Conservation (phyloP, 2,329 filamentous ascomycete species). For the Chaetomiaceae sp. region DNA sequence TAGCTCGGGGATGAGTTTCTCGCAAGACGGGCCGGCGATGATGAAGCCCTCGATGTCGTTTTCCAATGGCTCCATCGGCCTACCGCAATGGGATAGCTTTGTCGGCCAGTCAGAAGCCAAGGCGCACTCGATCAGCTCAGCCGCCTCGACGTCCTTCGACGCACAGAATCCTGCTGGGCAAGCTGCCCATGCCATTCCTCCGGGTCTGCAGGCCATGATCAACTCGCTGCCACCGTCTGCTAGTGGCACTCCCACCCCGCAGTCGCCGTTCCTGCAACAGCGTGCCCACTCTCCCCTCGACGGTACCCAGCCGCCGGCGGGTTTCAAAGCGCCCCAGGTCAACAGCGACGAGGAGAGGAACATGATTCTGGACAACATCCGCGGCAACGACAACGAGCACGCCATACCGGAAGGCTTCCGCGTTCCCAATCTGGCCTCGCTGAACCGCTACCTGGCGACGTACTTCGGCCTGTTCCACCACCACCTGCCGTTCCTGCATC, state of each 20-base stretch:
- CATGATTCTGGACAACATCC: constrained; percentile 79
- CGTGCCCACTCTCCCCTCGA: constrained; percentile 64
- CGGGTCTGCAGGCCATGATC: constrained; percentile 65
- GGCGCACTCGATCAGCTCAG: constrained; percentile 66
- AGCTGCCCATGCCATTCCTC: constrained; percentile 52
- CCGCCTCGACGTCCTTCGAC: constrained; percentile 60
- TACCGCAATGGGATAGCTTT: constrained; percentile 88
- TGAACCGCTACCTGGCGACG: constrained; percentile 90
- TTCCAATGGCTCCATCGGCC: constrained; percentile 68
- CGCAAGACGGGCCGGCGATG: constrained; percentile 62
- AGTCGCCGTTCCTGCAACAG: constrained; percentile 66
- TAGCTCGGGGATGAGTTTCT: constrained; percentile 60
- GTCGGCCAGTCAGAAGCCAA: constrained; percentile 68
- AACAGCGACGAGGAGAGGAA: constrained; percentile 78
- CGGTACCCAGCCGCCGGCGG: constrained; percentile 61
- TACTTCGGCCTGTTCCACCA: constrained; percentile 98
- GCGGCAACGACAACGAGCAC: constrained; percentile 70
- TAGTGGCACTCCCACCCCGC: constrained; percentile 63
- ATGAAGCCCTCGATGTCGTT: constrained; percentile 76
- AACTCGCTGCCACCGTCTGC: constrained; percentile 64
- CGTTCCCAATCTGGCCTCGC: constrained; percentile 68
- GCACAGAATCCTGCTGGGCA: constrained; percentile 61
- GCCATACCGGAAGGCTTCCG: constrained; percentile 85
- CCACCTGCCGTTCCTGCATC: constrained; percentile 91
- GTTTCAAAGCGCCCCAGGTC: constrained; percentile 70